Evolutionary conservation across 2,329 filamentous ascomycete species (phyloP).

Genomic region (Aspergillus neoniger): DNA sequence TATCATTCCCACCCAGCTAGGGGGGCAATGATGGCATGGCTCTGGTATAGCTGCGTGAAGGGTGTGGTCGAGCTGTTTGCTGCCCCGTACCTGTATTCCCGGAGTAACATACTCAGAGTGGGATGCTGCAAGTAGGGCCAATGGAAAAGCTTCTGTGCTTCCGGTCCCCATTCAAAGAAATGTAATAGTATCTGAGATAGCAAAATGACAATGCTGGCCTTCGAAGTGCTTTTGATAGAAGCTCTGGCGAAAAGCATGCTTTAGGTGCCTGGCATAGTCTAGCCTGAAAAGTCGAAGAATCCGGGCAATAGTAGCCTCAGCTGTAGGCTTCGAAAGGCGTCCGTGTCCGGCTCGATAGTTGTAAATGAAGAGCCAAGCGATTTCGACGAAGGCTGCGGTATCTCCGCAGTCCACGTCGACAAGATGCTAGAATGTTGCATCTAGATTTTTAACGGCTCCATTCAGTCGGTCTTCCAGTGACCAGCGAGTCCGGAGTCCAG

Average conservation of each 20-base stretch:
- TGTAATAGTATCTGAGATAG: background rate
- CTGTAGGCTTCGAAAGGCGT: background rate
- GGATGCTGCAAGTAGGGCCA: background rate
- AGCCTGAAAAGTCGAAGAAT: background rate
- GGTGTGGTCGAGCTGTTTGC: background rate
- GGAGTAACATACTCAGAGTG: background rate
- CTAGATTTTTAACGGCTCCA: background rate
- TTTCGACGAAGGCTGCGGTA: background rate
- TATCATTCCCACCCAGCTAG: background rate
- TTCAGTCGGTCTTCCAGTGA: conserved; percentile 93
- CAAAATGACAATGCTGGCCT: conserved; percentile 7
- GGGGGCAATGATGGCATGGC: background rate
- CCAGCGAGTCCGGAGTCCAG: conserved; percentile 70
- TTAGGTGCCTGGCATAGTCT: background rate
- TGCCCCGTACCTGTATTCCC: background rate
- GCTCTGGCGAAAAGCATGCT: background rate
- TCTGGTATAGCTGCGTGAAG: background rate
- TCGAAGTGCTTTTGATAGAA: background rate
- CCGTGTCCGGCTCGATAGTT: background rate
- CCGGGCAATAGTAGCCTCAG: background rate
- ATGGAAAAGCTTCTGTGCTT: background rate
- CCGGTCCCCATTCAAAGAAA: background rate
- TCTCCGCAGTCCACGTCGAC: background rate
- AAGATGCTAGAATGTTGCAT: background rate
- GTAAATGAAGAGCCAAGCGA: background rate